Conservation (phyloP, 345 rosid genomes). For the Sisymbrium altissimum region DNA sequence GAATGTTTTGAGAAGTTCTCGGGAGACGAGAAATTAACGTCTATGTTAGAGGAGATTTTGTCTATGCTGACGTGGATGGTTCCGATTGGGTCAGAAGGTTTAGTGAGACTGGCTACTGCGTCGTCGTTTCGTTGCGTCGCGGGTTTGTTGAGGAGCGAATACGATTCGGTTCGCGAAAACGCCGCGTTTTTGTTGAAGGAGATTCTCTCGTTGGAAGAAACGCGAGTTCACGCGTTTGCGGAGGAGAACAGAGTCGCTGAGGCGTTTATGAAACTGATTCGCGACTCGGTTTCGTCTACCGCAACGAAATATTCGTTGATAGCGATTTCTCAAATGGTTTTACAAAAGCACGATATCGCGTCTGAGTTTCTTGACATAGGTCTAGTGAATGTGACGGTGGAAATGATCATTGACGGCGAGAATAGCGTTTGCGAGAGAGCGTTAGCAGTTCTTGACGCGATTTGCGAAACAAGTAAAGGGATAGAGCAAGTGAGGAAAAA, state of each 20-base stretch:
- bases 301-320: constrained; percentile 52
- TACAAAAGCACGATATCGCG: constrained; percentile 23
- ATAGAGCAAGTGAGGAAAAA: constrained; percentile 38
- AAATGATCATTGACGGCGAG: constrained; percentile 49
- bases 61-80: constrained; percentile 41
- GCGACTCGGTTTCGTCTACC: constrained; percentile 55
- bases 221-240: constrained; percentile 28
- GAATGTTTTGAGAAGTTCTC: constrained; percentile 42
- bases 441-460: constrained; percentile 52
- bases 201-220: neutral
- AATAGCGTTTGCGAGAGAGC: constrained; percentile 55
- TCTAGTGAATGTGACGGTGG: constrained; percentile 46
- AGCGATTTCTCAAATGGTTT: constrained; percentile 44
- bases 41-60: constrained; percentile 47
- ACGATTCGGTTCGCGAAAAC: neutral
- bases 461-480: constrained; percentile 44
- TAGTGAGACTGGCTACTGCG: neutral
- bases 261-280: constrained; percentile 46
- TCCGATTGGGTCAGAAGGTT: constrained; percentile 42
- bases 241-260: constrained; percentile 46
- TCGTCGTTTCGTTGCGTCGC: neutral
- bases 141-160: neutral
- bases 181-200: neutral
- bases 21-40: constrained; percentile 25
- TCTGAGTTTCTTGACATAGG: constrained; percentile 47